These are phyloP conservation scores for Syncephalastrum racemosum DNA, from an alignment of 371 early-diverging fungal species.

Conservation along the genomic window DNA sequence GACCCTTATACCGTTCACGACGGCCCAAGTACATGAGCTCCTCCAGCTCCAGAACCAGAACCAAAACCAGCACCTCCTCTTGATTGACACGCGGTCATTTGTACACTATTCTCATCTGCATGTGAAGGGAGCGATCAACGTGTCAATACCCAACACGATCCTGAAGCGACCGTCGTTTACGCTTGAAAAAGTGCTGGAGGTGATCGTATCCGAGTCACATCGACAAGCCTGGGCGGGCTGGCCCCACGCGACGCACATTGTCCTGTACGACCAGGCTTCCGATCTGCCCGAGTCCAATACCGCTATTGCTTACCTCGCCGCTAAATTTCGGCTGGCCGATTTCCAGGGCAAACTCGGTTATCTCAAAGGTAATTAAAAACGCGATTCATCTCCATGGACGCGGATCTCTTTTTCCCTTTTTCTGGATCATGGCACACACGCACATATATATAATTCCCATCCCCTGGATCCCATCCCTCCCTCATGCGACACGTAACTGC, in stretches of 20 bases:
- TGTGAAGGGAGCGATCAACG: conserved; percentile 48
- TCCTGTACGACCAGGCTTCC: conserved; percentile 58
- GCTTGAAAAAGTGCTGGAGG: conserved; percentile 55
- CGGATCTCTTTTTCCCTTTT: not conserved
- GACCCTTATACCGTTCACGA: conserved; percentile 5
- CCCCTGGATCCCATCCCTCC: too few species aligned
- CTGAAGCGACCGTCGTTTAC: conserved; percentile 60
- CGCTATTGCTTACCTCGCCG: conserved; percentile 43
- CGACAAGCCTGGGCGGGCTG: conserved; percentile 40
- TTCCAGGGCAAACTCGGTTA: conserved; percentile 47
- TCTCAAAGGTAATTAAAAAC: conserved; percentile 41
- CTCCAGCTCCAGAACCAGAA: conserved; percentile 4
- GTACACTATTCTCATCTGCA: conserved; percentile 46
- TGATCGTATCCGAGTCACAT: conserved; percentile 49
- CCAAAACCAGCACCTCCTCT: conserved; percentile 31
- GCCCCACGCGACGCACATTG: conserved; percentile 45
- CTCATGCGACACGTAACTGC: too few species aligned
- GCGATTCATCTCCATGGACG: too few species aligned
- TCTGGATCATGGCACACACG: not conserved
- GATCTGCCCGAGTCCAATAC: conserved; percentile 38
- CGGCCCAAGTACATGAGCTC: conserved; percentile 8
- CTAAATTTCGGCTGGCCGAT: conserved; percentile 32
- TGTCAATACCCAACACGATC: conserved; percentile 62
- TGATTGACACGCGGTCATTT: conserved; percentile 62
- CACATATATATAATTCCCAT: too few species aligned